Evolutionary conservation across 2,329 filamentous ascomycete species (phyloP).

Genomic region (Exserohilum rostratum): DNA sequence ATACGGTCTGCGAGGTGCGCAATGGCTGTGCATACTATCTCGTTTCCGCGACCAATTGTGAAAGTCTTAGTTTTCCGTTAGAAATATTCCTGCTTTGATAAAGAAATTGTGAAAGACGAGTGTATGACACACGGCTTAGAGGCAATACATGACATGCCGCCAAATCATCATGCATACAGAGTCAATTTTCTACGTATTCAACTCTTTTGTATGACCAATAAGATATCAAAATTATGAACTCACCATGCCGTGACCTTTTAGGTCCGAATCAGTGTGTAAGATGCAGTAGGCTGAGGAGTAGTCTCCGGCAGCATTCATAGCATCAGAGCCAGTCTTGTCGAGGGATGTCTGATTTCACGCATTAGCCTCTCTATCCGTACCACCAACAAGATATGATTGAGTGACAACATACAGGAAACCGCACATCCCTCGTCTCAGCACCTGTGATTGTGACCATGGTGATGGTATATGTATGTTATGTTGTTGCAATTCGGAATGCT

Average conservation of each 20-base stretch:
- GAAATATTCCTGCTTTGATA: neutral
- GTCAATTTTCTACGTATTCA: neutral
- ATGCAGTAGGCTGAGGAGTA: slow-evolving; percentile 97
- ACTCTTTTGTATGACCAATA: neutral
- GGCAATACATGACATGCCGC: too few species aligned
- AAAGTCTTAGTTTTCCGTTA: slow-evolving; percentile 60
- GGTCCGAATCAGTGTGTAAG: slow-evolving; percentile 75
- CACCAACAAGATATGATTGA: neutral
- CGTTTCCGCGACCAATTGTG: slow-evolving; percentile 88
- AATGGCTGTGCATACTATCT: slow-evolving; percentile 88
- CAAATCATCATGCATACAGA: neutral
- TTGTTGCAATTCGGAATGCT: slow-evolving; percentile 10
- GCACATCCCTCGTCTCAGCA: slow-evolving; percentile 55
- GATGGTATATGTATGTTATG: slow-evolving; percentile 4
- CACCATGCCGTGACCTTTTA: slow-evolving; percentile 80
- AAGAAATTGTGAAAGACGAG: neutral
- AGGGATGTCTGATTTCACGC: slow-evolving; percentile 70
- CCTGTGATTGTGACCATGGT: slow-evolving; percentile 55
- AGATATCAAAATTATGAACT: slow-evolving; percentile 49
- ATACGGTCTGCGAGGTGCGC: slow-evolving; percentile 77
- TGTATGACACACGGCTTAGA: neutral
- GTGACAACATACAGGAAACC: slow-evolving; percentile 52
- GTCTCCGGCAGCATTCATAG: slow-evolving; percentile 93
- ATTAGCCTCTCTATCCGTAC: neutral
- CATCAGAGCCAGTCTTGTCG: slow-evolving; percentile 94